These are phyloP conservation scores for Cercophora samala DNA, from an alignment of 495 filamentous ascomycete genomes.

Conservation along the genomic window DNA sequence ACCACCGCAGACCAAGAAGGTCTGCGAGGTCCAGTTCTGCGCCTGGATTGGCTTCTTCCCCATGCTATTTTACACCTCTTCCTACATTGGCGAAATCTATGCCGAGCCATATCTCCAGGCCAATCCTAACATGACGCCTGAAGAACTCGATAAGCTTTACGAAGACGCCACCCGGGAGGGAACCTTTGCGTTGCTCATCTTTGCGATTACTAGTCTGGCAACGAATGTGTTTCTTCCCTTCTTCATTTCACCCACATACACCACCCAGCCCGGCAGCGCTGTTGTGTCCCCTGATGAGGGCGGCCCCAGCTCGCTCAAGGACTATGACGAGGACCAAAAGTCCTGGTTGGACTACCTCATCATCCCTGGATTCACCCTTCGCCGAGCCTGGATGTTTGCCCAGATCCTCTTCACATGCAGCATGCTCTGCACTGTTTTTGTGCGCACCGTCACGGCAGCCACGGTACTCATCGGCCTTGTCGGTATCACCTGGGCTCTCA, in stretches of 20 bases:
- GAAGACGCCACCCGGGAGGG: slow-evolving; percentile 78
- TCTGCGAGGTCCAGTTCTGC: slow-evolving; percentile 84
- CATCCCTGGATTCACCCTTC: slow-evolving; percentile 77
- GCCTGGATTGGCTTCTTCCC: slow-evolving; percentile 96
- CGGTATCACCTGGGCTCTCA: slow-evolving; percentile 84
- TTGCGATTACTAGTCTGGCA: slow-evolving; percentile 73
- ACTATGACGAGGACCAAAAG: slow-evolving; percentile 34
- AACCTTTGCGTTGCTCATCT: slow-evolving; percentile 82
- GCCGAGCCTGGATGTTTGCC: slow-evolving; percentile 77
- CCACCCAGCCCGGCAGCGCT: slow-evolving; percentile 34
- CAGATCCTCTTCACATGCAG: slow-evolving; percentile 73
- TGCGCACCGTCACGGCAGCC: slow-evolving; percentile 60
- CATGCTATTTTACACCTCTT: slow-evolving; percentile 89
- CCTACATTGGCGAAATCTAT: slow-evolving; percentile 87
- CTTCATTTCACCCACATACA: slow-evolving; percentile 73
- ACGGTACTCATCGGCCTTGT: slow-evolving; percentile 73
- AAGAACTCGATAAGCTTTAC: slow-evolving; percentile 72
- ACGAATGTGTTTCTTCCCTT: slow-evolving; percentile 80
- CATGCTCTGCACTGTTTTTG: slow-evolving; percentile 79
- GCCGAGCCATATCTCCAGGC: slow-evolving; percentile 72
- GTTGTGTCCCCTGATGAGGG: slow-evolving; percentile 24
- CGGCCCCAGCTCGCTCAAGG: slow-evolving; percentile 22
- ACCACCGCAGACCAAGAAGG: slow-evolving; percentile 72
- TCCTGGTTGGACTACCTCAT: slow-evolving; percentile 56
- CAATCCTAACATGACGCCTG: slow-evolving; percentile 70